Evolutionary conservation across 495 filamentous ascomycete genomes (phyloP).

Genomic region (Aspergillus homomorphus): DNA sequence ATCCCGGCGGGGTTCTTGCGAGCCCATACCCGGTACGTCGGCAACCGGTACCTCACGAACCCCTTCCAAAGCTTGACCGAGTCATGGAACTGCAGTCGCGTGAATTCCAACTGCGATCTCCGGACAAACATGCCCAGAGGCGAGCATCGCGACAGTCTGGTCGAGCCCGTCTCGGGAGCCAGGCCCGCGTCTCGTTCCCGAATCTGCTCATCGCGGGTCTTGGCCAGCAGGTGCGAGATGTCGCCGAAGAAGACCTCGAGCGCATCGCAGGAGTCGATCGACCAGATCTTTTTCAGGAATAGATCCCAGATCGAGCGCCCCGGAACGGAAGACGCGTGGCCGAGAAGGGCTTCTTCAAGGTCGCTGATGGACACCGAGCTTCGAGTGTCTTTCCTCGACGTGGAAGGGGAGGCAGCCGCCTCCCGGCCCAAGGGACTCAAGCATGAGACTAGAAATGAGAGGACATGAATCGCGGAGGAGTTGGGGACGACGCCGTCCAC

Average conservation of each 20-base stretch:
- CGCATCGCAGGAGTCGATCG: conserved; percentile 73
- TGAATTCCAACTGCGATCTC: conserved; percentile 73
- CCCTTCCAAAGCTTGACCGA: conserved; percentile 71
- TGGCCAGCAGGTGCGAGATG: conserved; percentile 55
- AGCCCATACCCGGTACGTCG: conserved; percentile 68
- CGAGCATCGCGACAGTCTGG: conserved; percentile 62
- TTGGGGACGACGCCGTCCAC: conserved; percentile 70
- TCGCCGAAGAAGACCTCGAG: conserved; percentile 66
- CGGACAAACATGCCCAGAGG: conserved; percentile 84
- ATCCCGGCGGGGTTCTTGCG: conserved; percentile 61
- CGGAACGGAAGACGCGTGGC: conserved; percentile 63
- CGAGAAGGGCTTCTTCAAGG: conserved; percentile 61
- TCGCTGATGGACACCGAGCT: conserved; percentile 61
- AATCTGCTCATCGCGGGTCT: conserved; percentile 54
- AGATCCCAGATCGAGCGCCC: conserved; percentile 82
- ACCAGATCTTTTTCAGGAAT: conserved; percentile 81
- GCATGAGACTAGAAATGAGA: conserved; percentile 80
- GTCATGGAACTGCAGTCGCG: conserved; percentile 73
- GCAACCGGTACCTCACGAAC: conserved; percentile 74
- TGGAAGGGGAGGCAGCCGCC: conserved; percentile 31
- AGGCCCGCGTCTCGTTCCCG: conserved; percentile 50
- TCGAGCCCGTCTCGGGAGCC: conserved; percentile 38
- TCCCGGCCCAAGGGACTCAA: conserved; percentile 52
- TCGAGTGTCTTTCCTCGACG: conserved; percentile 31
- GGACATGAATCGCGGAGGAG: conserved; percentile 70